Conservation (phyloP, 768 basidiomycete genomes). For the Serendipita sp. region DNA sequence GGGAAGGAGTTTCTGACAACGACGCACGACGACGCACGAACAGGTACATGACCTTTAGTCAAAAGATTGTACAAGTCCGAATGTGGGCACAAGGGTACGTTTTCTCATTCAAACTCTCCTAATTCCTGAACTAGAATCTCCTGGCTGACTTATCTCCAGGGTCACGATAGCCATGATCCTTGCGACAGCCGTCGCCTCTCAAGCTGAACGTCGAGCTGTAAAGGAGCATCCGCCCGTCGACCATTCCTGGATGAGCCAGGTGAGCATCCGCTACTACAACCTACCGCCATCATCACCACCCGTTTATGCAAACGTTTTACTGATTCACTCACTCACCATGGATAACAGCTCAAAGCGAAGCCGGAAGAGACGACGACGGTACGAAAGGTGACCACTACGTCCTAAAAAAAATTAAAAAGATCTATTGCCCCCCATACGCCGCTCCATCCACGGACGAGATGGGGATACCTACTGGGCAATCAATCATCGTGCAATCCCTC, state of each 20-base stretch:
- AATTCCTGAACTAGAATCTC: not conserved
- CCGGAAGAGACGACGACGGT: no score
- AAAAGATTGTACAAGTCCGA: slow-evolving; percentile 2
- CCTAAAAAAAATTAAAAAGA: no score
- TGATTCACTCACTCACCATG: no score
- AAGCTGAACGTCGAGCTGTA: not conserved
- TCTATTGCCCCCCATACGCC: no score
- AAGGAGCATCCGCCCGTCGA: not conserved
- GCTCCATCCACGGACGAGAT: no score
- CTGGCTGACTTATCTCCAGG: not conserved
- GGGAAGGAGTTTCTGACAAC: no score
- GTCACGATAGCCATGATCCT: not conserved
- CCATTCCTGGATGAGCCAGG: slow-evolving; percentile 6
- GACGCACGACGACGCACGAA: no score
- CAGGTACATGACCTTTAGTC: not conserved
- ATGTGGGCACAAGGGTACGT: slow-evolving; percentile 1
- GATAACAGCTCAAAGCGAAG: no score
- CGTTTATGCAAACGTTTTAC: not conserved
- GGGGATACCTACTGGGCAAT: no score
- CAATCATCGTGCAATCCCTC: no score
- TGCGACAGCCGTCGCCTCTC: not conserved
- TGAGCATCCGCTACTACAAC: not conserved
- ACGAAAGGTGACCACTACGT: no score
- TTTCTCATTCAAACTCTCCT: not conserved
- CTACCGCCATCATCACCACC: not conserved